Evolutionary conservation across 1,284 basidiomycete species (phyloP), one percentile per base, ranked within the genome.

Genomic region (Apiotrichum domesticum): DNA sequence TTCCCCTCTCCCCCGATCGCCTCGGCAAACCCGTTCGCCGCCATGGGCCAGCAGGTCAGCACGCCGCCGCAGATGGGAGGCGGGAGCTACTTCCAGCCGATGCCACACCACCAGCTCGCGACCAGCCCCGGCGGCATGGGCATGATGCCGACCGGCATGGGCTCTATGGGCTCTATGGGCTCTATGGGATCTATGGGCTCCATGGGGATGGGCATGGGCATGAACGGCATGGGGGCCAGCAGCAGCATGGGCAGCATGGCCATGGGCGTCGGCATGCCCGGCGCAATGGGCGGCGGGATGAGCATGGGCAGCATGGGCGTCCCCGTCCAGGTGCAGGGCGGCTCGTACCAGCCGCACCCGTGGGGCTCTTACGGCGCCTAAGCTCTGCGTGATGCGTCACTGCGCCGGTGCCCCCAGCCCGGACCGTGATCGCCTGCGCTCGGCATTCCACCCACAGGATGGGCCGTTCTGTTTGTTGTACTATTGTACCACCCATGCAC

Each of bases 271-370:
- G 46, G 51, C 55, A 42, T 51, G 42, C 41, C 37, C 15, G 35
- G 37, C 37, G 37, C 37, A 13, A 39, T 39, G 44, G 35, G 43
- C 10, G 35, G 35, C 51, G 51, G 51, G 32, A 52, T 44, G 44
- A n/a, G 45, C 35, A 46, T 45, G 42, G 50, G 46, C 44, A 52
- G 8, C 37, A 39, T 52, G 51, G 55, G 46, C 35, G 52, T 56
- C 50, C 40, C n/a, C 43, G 43, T 44, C 43, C 43, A 44, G 43
- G 43, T n/a, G 8, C 43, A 44, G 37, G 37, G 8, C 21, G 21
- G 21, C 8, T 39, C 37, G 10, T 33, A 47, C 32, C 46, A 35
- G 46, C 46, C 33, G 6, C 33, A 47, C 35, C 46, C 46, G 46
- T 47, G 46, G 46, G 46, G 11, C 46, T 35, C 46, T 33, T 47